Conservation (phyloP, 306 rosid species). For the Prinsepia uniflora region DNA sequence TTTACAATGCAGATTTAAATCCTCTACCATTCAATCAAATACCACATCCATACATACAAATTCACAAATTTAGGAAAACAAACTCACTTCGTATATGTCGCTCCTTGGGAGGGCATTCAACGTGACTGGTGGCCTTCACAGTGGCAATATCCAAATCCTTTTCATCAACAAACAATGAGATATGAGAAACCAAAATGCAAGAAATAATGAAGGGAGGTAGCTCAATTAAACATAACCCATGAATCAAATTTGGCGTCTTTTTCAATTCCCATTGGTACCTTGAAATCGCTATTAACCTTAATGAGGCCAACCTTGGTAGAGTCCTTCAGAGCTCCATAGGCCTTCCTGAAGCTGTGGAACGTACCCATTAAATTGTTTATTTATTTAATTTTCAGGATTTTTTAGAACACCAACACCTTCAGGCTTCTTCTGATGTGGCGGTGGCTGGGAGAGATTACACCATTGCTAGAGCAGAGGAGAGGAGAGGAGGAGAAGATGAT, state of each 20-base stretch:
- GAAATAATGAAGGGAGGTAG: neutral
- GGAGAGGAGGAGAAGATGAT: constrained; percentile 22
- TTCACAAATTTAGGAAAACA: neutral
- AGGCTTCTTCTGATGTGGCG: neutral
- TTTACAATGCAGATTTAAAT: neutral
- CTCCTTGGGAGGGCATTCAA: constrained; percentile 86
- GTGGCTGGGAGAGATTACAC: constrained; percentile 10
- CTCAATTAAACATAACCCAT: neutral
- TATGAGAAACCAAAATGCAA: neutral
- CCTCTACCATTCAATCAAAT: neutral
- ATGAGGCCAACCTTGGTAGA: constrained; percentile 97
- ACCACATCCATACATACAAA: neutral
- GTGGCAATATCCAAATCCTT: constrained; percentile 95
- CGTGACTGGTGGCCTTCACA: constrained; percentile 90
- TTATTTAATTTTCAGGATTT: neutral
- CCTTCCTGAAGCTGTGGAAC: constrained; percentile 67
- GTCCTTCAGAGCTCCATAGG: constrained; percentile 94
- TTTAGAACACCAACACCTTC: constrained; percentile 3
- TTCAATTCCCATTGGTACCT: constrained; percentile 35
- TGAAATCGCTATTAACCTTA: constrained; percentile 88
- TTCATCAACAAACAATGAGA: neutral
- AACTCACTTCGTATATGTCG: constrained; percentile 88
- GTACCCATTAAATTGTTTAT: constrained; percentile 54
- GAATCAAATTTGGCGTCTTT: neutral
- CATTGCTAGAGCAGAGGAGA: constrained; percentile 35